Evolutionary conservation across 495 filamentous ascomycete species (phyloP), one percentile per base, ranked within the genome.

Genomic region (Aspergillus olivimuriae): DNA sequence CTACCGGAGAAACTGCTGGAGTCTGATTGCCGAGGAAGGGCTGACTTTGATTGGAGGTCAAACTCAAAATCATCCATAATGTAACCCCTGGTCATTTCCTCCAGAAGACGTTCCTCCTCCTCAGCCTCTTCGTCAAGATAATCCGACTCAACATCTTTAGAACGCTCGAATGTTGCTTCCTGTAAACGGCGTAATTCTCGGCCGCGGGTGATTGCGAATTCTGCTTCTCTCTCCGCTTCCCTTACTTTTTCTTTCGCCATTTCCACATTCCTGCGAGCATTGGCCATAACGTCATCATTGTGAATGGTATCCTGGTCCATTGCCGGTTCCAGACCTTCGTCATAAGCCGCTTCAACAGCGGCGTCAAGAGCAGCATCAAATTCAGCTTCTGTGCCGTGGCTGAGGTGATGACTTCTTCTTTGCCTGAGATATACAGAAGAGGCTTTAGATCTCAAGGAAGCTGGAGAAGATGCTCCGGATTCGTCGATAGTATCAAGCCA

Each of bases 401-500:
- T 94, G 3, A 80, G 58, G 16, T 70, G 74, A 19, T 81, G 75
- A 34, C 87, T 78, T 47, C 72, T 77, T 50, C 83, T 84, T 43
- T 82, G 74, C 39, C 79, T 75, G 16, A 89, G 60, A 39, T 78
- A 79, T 32, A 83, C 58, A 2, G 81, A 84, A 2, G 86, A 90
- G 5, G 81, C 78, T 40, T 85, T 70, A 0, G 90, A 94, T 59
- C 89, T 85, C 2, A 86, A 73, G n/a, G 87, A 94, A 2, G 87
- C 84, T 16, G 79, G 71, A 4, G 80, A 82, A 17, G 90, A 95
- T 12, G 79, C 83, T 23, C 84, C 88, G 7, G 89, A 95, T 58
- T 98, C 92, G 62, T 97, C 91, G 42, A 97, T 97, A 0, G 92
- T 94, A 57, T 96, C 89, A 7, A 98, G 66, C 92, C 92, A 98